These are phyloP conservation scores for Phytophthora pini DNA, from an alignment of 352 stramenopile genomes.

Conservation along the genomic window DNA sequence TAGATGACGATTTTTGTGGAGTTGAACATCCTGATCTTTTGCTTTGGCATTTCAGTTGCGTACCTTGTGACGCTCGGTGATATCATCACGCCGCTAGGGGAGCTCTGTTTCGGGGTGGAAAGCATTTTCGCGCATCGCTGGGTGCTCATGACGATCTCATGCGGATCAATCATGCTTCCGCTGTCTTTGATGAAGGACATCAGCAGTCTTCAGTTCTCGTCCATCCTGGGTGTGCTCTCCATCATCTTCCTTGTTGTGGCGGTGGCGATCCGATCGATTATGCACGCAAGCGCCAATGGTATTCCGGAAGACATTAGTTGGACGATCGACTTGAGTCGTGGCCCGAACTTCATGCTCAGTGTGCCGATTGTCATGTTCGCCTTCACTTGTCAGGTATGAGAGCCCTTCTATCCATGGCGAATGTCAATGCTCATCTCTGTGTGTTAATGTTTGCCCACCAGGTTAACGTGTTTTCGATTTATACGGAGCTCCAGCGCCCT, in stretches of 20 bases:
- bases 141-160: conserved; percentile 85
- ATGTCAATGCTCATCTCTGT: neutral
- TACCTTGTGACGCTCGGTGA: conserved; percentile 87
- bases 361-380: conserved; percentile 91
- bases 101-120: conserved; percentile 70
- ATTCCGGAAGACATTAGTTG: conserved; percentile 75
- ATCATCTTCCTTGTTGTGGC: conserved; percentile 89
- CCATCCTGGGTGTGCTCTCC: conserved; percentile 81
- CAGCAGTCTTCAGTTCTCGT: conserved; percentile 87
- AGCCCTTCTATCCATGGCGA: neutral
- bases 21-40: conserved; percentile 88
- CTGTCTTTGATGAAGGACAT: conserved; percentile 87
- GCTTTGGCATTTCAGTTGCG: conserved; percentile 85
- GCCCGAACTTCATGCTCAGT: conserved; percentile 85
- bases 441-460: conserved; percentile 25
- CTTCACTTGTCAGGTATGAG: conserved; percentile 82
- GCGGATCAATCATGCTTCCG: conserved; percentile 79
- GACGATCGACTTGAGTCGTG: conserved; percentile 70
- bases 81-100: conserved; percentile 78
- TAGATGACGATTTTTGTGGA: conserved; percentile 86
- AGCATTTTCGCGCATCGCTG: conserved; percentile 72
- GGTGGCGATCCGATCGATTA: conserved; percentile 80
- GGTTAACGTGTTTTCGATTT: conserved; percentile 91
- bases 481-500: conserved; percentile 86
- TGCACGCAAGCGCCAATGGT: conserved; percentile 63